phyloP scores from a whole-genome alignment of 495 filamentous ascomycete species.

The Paragyromitra xinjiangensis region DNA sequence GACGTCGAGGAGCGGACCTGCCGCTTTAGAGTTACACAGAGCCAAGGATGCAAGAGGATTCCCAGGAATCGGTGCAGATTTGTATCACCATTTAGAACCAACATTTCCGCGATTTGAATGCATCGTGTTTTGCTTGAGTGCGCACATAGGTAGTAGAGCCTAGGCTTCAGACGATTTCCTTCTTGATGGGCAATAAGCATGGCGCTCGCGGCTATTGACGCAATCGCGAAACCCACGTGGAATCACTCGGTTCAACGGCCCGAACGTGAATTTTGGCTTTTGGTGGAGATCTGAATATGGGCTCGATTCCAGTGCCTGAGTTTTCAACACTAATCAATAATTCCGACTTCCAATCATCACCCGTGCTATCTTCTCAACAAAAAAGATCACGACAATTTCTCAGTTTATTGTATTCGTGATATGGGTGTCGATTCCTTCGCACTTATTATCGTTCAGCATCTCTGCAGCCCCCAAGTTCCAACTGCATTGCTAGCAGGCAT shows the following conservation, averaged over 20 bases:
- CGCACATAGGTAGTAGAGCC: conserved; percentile 2
- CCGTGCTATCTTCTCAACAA: not conserved
- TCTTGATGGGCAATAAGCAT: not conserved
- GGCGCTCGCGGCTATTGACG: conserved; percentile 14
- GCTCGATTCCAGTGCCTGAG: conserved; percentile 5
- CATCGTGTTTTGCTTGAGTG: conserved; percentile 1
- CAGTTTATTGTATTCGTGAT: not conserved
- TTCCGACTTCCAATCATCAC: not conserved
- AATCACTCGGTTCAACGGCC: conserved; percentile 18
- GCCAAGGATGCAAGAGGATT: not conserved
- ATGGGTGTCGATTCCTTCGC: conserved; percentile 4
- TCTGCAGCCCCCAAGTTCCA: not conserved
- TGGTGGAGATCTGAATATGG: not conserved
- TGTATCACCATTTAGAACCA: conserved; percentile 1
- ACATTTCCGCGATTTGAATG: not conserved
- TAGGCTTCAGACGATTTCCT: not conserved
- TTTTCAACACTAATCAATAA: not conserved
- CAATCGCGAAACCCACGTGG: conserved; percentile 19
- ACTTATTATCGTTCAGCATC: not conserved
- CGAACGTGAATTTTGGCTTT: conserved; percentile 2
- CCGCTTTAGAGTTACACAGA: conserved; percentile 14
- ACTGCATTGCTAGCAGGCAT: not conserved
- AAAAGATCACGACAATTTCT: not conserved
- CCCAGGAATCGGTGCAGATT: conserved; percentile 9
- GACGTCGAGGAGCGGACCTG: conserved; percentile 18